A percentile compares a stretch with the other conserved stretches of the same genome.
These are phyloP conservation scores for Ophiostoma pallidulum DNA, from an alignment of 2,329 filamentous ascomycete genomes.

Conservation along the genomic window DNA sequence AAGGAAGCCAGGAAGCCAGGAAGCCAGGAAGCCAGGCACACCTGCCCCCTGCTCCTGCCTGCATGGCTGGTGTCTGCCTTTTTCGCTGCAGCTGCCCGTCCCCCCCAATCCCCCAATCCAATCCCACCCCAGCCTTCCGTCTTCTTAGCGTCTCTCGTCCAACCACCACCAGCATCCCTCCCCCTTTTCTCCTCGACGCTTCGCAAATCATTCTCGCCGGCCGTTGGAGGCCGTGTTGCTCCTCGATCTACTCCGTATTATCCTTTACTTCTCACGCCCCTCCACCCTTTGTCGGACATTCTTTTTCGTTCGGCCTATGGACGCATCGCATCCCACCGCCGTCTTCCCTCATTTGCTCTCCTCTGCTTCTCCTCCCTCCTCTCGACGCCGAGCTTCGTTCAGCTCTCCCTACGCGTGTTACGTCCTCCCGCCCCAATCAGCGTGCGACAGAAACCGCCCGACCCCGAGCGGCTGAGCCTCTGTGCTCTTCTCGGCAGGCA, in stretches of 20 bases:
- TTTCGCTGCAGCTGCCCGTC: neutral
- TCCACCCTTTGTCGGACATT: neutral
- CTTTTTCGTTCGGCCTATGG: neutral
- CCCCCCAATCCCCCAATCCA: neutral
- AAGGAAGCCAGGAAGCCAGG: no score
- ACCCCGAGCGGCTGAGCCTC: slow-evolving; percentile 2
- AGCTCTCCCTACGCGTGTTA: neutral
- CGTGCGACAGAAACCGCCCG: neutral
- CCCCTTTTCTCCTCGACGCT: slow-evolving; percentile 10
- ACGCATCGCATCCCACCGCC: neutral
- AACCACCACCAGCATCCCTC: slow-evolving; percentile 9
- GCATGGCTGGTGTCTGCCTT: no score
- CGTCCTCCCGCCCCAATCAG: neutral
- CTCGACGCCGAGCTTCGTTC: neutral
- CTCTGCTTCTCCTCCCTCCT: neutral
- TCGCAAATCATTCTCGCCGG: slow-evolving; percentile 1
- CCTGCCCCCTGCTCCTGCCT: no score
- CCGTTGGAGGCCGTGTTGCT: slow-evolving; percentile 6
- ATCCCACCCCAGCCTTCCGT: slow-evolving; percentile 10
- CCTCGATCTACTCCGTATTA: slow-evolving; percentile 1
- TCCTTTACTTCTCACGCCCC: no score
- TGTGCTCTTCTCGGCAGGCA: neutral
- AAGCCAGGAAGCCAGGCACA: no score
- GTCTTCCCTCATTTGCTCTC: neutral
- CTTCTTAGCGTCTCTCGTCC: slow-evolving; percentile 9